These are phyloP conservation scores for Blastomyces emzantsi DNA, from an alignment of 2,329 filamentous ascomycete species.

Conservation along the genomic window DNA sequence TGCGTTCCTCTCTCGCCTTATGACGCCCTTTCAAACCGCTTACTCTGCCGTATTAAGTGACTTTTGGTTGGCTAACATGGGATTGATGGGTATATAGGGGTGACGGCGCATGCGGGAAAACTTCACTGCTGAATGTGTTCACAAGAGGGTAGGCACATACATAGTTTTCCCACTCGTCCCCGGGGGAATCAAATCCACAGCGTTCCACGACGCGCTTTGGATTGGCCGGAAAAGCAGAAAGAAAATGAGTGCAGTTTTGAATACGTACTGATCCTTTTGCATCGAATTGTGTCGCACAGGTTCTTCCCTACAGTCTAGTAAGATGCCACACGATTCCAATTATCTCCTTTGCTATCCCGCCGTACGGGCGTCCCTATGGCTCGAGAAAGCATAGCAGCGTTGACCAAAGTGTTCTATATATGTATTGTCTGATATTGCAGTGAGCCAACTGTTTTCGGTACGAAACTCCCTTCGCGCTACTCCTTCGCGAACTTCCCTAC, in stretches of 20 bases:
- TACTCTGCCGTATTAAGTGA: not conserved
- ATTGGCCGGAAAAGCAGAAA: not conserved
- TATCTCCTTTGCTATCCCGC: not conserved
- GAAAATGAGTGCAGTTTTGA: not conserved
- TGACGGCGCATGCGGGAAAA: constrained; percentile 95
- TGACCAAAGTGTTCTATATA: constrained; percentile 12
- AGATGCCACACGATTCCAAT: constrained; percentile 24
- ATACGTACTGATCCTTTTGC: constrained; percentile 9
- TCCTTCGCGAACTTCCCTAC: not conserved
- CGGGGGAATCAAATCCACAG: too few species aligned
- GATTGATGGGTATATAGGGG: constrained; percentile 49
- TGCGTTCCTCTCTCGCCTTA: not conserved
- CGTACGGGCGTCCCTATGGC: not conserved
- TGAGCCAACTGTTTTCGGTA: constrained; percentile 87
- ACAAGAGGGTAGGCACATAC: constrained; percentile 64
- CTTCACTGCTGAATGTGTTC: constrained; percentile 93
- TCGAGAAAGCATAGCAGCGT: constrained; percentile 16
- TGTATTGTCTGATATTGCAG: constrained; percentile 27
- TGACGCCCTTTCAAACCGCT: not conserved
- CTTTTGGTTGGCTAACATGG: not conserved
- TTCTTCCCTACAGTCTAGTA: constrained; percentile 97
- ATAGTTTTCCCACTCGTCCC: not conserved
- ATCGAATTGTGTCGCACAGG: constrained; percentile 37
- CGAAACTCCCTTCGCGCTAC: constrained; percentile 17
- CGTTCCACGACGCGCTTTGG: not conserved